phyloP scores from a whole-genome alignment of 495 filamentous ascomycete species.

The Penicillium tannophilum region DNA sequence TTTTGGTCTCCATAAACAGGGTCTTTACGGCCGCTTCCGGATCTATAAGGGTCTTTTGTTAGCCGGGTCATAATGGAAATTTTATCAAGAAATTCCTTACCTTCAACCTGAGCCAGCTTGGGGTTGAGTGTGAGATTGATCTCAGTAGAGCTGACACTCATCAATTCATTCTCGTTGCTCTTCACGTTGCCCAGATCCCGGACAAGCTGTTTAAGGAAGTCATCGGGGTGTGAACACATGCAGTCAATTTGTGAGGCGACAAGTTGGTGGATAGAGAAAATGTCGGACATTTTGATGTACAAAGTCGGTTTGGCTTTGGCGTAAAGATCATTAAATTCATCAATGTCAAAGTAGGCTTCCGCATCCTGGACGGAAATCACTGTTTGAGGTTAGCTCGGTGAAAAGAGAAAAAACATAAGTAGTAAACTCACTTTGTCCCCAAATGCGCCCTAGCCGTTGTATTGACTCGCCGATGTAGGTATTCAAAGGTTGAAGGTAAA shows the following conservation, averaged over 20 bases:
- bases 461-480: slow-evolving; percentile 85
- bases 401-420: background rate
- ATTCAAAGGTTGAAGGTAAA: slow-evolving; percentile 94
- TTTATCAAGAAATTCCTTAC: slow-evolving; percentile 33
- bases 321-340: slow-evolving; percentile 97
- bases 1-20: slow-evolving; percentile 96
- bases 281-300: slow-evolving; percentile 97
- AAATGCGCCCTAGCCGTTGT: slow-evolving; percentile 75
- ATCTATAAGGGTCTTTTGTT: slow-evolving; percentile 47
- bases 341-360: slow-evolving; percentile 93
- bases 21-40: slow-evolving; percentile 90
- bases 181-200: slow-evolving; percentile 93
- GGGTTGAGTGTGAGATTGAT: slow-evolving; percentile 90
- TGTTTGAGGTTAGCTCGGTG: slow-evolving; percentile 36
- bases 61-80: slow-evolving; percentile 1
- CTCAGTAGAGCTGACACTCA: slow-evolving; percentile 82
- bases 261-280: slow-evolving; percentile 93
- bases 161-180: slow-evolving; percentile 90
- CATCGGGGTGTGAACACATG: slow-evolving; percentile 79
- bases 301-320: slow-evolving; percentile 93
- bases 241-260: slow-evolving; percentile 74
- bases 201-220: slow-evolving; percentile 87
- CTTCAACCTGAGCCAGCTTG: slow-evolving; percentile 85
- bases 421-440: slow-evolving; percentile 58
- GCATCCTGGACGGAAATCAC: slow-evolving; percentile 83